Evolutionary conservation across 495 filamentous ascomycete species (phyloP).

Genomic region (Podospora conica): DNA sequence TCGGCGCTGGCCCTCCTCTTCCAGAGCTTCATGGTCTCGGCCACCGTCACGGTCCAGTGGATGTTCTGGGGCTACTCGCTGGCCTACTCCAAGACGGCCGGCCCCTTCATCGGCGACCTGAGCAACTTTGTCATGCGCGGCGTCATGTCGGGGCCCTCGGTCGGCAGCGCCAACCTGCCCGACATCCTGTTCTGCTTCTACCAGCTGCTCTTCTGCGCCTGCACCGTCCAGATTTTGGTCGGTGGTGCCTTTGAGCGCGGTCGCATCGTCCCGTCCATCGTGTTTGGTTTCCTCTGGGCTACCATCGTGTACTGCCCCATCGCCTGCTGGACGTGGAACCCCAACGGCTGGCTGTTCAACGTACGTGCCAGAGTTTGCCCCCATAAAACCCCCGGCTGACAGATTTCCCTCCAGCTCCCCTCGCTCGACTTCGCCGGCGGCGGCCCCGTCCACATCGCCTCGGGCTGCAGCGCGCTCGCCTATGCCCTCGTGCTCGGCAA

Average conservation of each 20-base stretch:
- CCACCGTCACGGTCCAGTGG: slow-evolving; percentile 67
- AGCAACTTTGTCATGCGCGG: slow-evolving; percentile 52
- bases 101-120: slow-evolving; percentile 81
- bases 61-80: slow-evolving; percentile 98
- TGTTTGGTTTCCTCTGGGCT: slow-evolving; percentile 85
- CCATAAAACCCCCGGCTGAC: background rate
- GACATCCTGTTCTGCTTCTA: slow-evolving; percentile 79
- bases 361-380: background rate
- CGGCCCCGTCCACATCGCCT: slow-evolving; percentile 82
- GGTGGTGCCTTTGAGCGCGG: slow-evolving; percentile 55
- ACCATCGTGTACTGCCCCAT: slow-evolving; percentile 79
- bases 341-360: slow-evolving; percentile 66
- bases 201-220: slow-evolving; percentile 16
- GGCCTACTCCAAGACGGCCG: slow-evolving; percentile 77
- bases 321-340: slow-evolving; percentile 91
- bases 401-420: slow-evolving; percentile 43
- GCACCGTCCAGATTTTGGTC: slow-evolving; percentile 24
- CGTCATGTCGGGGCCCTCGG: slow-evolving; percentile 8
- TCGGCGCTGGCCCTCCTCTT: slow-evolving; percentile 89
- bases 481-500: slow-evolving; percentile 43
- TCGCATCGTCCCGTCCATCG: slow-evolving; percentile 71
- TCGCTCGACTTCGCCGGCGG: slow-evolving; percentile 83
- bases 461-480: slow-evolving; percentile 72
- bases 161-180: slow-evolving; percentile 59
- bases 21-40: slow-evolving; percentile 53